A percentile compares a stretch with the other conserved stretches of the same genome.
Evolutionary conservation across 2,329 filamentous ascomycete genomes (phyloP).

Genomic region (Verticillium dahliae): DNA sequence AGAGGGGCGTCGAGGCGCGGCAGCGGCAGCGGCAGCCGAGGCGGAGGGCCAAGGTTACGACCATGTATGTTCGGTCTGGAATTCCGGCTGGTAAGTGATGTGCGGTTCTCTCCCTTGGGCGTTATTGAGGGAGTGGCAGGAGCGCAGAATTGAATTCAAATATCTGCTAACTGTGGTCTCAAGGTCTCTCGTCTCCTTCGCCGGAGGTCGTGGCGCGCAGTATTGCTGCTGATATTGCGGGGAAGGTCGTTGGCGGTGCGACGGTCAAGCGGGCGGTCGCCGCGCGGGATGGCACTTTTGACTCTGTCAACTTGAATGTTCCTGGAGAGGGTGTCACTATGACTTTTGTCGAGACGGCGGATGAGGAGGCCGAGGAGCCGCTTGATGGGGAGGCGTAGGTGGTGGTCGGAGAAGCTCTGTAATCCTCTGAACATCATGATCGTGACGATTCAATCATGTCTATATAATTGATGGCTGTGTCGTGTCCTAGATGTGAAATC

Average conservation of each 20-base stretch:
- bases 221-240: background rate
- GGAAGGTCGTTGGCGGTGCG: conserved; percentile 4
- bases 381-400: conserved; percentile 20
- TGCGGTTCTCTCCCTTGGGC: background rate
- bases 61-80: conserved; percentile 38
- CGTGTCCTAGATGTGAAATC: no score
- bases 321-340: conserved; percentile 38
- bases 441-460: no score
- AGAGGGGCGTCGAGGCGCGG: conserved; percentile 6
- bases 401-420: background rate
- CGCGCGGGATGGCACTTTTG: conserved; percentile 20
- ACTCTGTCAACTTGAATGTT: conserved; percentile 37
- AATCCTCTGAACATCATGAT: no score
- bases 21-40: conserved; percentile 17
- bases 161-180: background rate
- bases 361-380: conserved; percentile 13
- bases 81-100: conserved; percentile 32
- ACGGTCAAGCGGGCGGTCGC: background rate
- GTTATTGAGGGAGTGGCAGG: background rate
- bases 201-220: conserved; percentile 6
- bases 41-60: conserved; percentile 35
- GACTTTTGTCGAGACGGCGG: conserved; percentile 37
- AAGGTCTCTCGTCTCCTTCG: conserved; percentile 10
- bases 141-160: background rate
- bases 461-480: no score